Evolutionary conservation across 2,329 filamentous ascomycete species (phyloP), one percentile per base, ranked within the genome.

Genomic region (Fusarium circinatum): DNA sequence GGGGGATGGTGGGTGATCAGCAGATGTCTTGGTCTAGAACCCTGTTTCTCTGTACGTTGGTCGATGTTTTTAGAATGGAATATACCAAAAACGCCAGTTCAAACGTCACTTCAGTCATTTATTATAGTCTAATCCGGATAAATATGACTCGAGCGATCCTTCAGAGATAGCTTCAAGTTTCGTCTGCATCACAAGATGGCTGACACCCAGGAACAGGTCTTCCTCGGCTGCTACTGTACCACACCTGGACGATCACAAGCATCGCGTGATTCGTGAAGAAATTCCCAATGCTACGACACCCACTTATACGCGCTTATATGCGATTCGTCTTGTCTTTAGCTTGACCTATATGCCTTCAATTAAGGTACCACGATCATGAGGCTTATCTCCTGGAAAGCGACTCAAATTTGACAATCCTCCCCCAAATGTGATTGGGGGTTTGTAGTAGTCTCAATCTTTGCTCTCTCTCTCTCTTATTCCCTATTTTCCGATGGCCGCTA

Each of bases 1-100:
- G 60, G 62, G 72, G 65, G 59, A 71, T 60, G 54, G 62, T 54
- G 65, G 61, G 54, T 60, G 52, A 61, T 63, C 48, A 36, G 47
- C 41, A 45, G 32, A 30, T 26, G 47, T 36, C 36, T 57, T 54
- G 64, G 59, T 47, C 68, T 44, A 49, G 51, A 69, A 42, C 62
- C 51, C 30, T 26, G 51, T 26, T 62, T 72, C 32, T 58, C 18
- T 36, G 8, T 54, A 48, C 24, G 38, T 36, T 6, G 15, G 30
- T n/a, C 45, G 24, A 54, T 28, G 24, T 24, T 22, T 56, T 32
- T 51, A 26, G 47, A 42, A 39, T 32, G 30, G 14, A 48, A 26
- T 39, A 36, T n/a, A 20, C 22, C 17, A 24, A 38, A 24, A 32
- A 34, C 7, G 18, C 28, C 38, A 42, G 28, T 12, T 22, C n/a